Percentiles rank a stretch among this genome's conserved stretches.
These are phyloP conservation scores for Curvularia spicifera DNA, from an alignment of 2,329 filamentous ascomycete genomes.

Conservation along the genomic window DNA sequence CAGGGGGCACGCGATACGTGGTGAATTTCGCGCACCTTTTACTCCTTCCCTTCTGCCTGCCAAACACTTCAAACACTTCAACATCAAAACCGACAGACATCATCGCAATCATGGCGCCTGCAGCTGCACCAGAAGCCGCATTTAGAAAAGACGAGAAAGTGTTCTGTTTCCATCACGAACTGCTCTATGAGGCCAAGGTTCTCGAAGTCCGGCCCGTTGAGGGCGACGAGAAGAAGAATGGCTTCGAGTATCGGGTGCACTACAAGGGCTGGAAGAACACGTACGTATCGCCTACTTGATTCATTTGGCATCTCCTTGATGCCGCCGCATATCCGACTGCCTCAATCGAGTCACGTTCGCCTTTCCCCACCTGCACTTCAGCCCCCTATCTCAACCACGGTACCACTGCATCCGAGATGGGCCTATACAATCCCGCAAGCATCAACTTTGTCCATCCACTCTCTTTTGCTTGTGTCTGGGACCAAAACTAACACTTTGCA, in stretches of 20 bases:
- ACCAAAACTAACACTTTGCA: constrained; percentile 45
- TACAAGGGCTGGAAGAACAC: constrained; percentile 99
- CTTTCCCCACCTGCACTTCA: constrained; percentile 16
- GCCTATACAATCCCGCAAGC: neutral
- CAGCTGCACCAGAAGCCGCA: constrained; percentile 58
- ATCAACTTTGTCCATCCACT: too few relatives aligned
- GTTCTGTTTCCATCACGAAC: constrained; percentile 94
- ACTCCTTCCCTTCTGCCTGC: constrained; percentile 21
- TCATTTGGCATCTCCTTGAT: constrained; percentile 6
- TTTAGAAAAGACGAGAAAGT: constrained; percentile 85
- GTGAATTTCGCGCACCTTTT: constrained; percentile 16
- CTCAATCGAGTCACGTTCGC: constrained; percentile 20
- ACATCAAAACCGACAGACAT: constrained; percentile 15
- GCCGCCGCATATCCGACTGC: neutral
- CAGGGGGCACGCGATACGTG: constrained; percentile 28
- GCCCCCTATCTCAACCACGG: constrained; percentile 19
- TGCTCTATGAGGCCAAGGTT: constrained; percentile 97
- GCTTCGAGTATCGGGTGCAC: constrained; percentile 89
- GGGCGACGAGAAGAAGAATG: constrained; percentile 70
- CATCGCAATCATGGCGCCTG: constrained; percentile 57
- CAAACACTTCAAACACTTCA: constrained; percentile 20
- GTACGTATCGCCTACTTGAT: constrained; percentile 57
- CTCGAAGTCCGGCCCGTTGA: constrained; percentile 74
- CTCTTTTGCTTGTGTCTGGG: neutral
- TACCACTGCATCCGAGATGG: constrained; percentile 12